Conservation (phyloP, 2,329 filamentous ascomycete genomes). For the Pseudogymnoascus sp. region DNA sequence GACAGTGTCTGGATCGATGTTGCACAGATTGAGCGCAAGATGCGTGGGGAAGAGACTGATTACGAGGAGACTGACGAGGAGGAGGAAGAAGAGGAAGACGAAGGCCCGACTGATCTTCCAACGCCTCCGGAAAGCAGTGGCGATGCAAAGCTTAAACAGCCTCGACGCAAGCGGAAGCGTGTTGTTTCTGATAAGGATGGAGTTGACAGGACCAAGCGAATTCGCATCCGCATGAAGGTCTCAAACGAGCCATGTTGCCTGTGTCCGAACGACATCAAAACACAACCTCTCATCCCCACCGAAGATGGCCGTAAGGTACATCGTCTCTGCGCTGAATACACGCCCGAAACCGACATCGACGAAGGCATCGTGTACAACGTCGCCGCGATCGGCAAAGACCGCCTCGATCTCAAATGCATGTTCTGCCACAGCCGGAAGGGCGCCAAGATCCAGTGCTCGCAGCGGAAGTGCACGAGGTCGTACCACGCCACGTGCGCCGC, state of each 20-base stretch:
- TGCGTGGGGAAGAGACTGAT: conserved; percentile 81
- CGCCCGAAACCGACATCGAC: conserved; percentile 84
- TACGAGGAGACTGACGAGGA: conserved; percentile 71
- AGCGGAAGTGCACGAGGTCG: conserved; percentile 85
- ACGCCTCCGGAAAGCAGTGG: conserved; percentile 68
- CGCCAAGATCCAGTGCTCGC: conserved; percentile 94
- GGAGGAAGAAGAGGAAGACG: conserved; percentile 56
- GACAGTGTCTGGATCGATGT: conserved; percentile 99
- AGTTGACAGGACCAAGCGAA: conserved; percentile 55
- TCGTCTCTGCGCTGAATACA: conserved; percentile 79
- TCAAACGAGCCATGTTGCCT: conserved; percentile 79
- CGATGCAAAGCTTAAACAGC: conserved; percentile 56
- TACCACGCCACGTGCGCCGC: conserved; percentile 95
- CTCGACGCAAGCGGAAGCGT: conserved; percentile 61
- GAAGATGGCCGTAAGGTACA: conserved; percentile 85
- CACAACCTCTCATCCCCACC: conserved; percentile 74
- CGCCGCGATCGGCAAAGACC: conserved; percentile 74
- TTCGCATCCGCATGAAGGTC: conserved; percentile 61
- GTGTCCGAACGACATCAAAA: conserved; percentile 83
- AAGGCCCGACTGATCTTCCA: conserved; percentile 59
- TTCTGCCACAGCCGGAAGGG: conserved; percentile 91
- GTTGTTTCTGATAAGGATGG: conserved; percentile 37
- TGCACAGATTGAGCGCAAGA: conserved; percentile 86
- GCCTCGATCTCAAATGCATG: conserved; percentile 85
- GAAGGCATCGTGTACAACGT: conserved; percentile 66